Evolutionary conservation across 768 basidiomycete genomes (phyloP).

Genomic region (Wakefieldia striispora): DNA sequence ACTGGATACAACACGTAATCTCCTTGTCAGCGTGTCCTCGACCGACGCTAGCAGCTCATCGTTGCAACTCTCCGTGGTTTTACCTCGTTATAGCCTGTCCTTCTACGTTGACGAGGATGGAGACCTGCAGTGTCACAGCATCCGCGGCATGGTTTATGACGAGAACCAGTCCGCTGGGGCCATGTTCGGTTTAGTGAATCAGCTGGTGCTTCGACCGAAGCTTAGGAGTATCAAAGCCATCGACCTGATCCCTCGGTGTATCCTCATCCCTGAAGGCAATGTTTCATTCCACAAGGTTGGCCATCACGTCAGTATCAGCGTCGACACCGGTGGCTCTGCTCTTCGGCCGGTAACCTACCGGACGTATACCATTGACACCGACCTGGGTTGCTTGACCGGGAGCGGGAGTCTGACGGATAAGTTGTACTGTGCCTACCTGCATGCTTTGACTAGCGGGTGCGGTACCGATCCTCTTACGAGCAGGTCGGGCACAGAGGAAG

Average conservation of each 20-base stretch:
- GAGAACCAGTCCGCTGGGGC: conserved; percentile 39
- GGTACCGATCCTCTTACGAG: conserved; percentile 43
- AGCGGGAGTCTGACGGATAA: conserved; percentile 25
- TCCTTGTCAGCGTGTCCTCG: conserved; percentile 16
- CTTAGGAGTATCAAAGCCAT: background rate
- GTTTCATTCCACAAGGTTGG: conserved; percentile 29
- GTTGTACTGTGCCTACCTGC: conserved; percentile 42
- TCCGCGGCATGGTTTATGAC: conserved; percentile 42
- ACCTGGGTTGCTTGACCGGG: conserved; percentile 30
- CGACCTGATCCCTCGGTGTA: conserved; percentile 1
- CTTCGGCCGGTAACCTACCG: conserved; percentile 18
- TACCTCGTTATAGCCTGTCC: conserved; percentile 41
- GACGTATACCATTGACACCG: conserved; percentile 30
- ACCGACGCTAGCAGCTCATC: background rate
- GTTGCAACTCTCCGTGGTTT: conserved; percentile 23
- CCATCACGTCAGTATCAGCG: conserved; percentile 9
- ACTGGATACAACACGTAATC: conserved; percentile 19
- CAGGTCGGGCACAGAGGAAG: conserved; percentile 44
- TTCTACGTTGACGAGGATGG: conserved; percentile 36
- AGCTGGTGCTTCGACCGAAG: conserved; percentile 38
- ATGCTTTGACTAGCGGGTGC: conserved; percentile 43
- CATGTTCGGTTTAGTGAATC: conserved; percentile 41
- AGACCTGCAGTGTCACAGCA: conserved; percentile 39
- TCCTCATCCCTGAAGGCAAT: conserved; percentile 40
- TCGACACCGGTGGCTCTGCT: background rate